Conservation (phyloP, 139 green algal species). For the Picochlorum sp. region DNA sequence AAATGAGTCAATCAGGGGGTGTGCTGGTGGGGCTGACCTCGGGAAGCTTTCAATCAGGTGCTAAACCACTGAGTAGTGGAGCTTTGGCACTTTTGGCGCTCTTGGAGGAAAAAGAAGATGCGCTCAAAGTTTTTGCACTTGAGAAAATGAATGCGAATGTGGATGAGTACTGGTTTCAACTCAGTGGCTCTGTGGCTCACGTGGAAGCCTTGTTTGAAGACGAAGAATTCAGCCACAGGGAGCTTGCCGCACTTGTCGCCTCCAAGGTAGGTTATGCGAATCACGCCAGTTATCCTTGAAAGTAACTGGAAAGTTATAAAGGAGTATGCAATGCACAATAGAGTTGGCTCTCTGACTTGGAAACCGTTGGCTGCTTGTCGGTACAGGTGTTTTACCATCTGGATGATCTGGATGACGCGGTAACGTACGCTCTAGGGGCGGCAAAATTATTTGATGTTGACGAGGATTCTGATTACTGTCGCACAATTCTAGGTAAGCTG, state of each 20-base stretch:
- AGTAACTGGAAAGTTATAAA: background rate
- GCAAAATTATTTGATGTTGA: conserved; percentile 86
- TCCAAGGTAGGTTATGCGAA: conserved; percentile 77
- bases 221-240: conserved; percentile 76
- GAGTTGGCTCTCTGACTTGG: background rate
- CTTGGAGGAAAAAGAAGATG: conserved; percentile 75
- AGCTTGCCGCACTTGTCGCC: conserved; percentile 89
- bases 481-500: conserved; percentile 90
- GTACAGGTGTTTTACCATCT: conserved; percentile 97
- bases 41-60: background rate
- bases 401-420: conserved; percentile 88
- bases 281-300: background rate
- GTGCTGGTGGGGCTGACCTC: background rate
- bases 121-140: conserved; percentile 66
- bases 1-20: background rate
- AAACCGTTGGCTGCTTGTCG: no score
- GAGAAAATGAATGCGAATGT: conserved; percentile 60
- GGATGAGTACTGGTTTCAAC: conserved; percentile 82
- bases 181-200: conserved; percentile 64
- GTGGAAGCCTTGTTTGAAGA: conserved; percentile 95
- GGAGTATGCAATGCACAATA: background rate
- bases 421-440: conserved; percentile 88
- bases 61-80: conserved; percentile 2
- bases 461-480: conserved; percentile 82
- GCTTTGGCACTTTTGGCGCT: conserved; percentile 76